Conservation (phyloP, 1,139 yeast species). For the Nakaseomyces uthaithaninus region DNA sequence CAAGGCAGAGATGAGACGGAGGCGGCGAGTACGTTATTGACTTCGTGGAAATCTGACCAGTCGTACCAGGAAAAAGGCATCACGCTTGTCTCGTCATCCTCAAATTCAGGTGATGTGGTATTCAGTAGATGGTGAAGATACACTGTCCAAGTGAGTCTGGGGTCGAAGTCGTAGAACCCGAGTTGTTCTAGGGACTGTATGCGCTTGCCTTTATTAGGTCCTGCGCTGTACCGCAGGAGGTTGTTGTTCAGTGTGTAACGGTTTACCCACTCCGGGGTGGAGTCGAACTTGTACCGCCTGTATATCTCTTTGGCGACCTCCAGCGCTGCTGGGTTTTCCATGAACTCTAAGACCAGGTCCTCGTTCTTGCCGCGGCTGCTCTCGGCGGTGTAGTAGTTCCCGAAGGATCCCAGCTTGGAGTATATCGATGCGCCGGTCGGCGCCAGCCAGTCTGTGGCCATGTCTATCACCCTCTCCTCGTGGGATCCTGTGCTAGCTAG, state of each 20-base stretch:
- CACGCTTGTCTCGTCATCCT: neutral
- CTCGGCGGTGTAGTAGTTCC: neutral
- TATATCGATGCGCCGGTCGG: neutral
- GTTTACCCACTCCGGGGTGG: conserved; percentile 17
- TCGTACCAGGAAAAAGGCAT: conserved; percentile 26
- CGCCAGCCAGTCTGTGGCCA: neutral
- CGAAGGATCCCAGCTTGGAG: neutral
- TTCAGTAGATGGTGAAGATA: conserved; percentile 13
- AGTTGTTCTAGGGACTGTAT: conserved; percentile 15
- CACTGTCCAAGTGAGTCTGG: conserved; percentile 22
- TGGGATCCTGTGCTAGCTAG: too few species aligned
- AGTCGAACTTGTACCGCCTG: conserved; percentile 17
- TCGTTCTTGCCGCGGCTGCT: neutral
- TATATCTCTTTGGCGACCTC: conserved; percentile 11
- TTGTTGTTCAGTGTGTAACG: conserved; percentile 16
- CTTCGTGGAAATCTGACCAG: conserved; percentile 22
- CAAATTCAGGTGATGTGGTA: conserved; percentile 6
- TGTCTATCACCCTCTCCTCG: neutral
- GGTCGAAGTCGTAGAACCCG: conserved; percentile 23
- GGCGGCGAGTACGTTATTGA: conserved; percentile 16
- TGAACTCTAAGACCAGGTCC: neutral
- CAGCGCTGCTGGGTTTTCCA: conserved; percentile 5
- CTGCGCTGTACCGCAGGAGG: conserved; percentile 16
- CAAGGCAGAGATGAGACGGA: conserved; percentile 13
- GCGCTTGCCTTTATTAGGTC: conserved; percentile 14